Conservation (phyloP, 768 basidiomycete genomes). For the Hysterangium stoloniferum region DNA sequence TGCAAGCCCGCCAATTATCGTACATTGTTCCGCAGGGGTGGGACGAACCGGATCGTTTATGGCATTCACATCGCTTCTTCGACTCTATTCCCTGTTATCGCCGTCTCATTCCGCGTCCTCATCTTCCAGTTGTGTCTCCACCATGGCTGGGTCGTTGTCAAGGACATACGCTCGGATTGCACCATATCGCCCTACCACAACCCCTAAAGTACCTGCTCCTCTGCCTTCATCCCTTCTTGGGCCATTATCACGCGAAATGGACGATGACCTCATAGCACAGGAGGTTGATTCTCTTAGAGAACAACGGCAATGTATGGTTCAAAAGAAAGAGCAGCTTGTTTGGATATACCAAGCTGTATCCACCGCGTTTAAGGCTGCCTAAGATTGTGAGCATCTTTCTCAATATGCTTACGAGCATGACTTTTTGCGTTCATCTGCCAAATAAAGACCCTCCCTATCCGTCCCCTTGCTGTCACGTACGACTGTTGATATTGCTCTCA, state of each 20-base stretch:
- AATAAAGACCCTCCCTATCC: too few species aligned
- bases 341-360: slow-evolving; percentile 57
- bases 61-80: slow-evolving; percentile 70
- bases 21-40: slow-evolving; percentile 82
- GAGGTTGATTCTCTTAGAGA: slow-evolving; percentile 76
- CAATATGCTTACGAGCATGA: not conserved
- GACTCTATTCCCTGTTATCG: slow-evolving; percentile 40
- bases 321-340: slow-evolving; percentile 55
- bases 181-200: slow-evolving; percentile 12
- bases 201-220: slow-evolving; percentile 26
- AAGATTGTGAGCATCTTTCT: not conserved
- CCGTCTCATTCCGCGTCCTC: slow-evolving; percentile 22
- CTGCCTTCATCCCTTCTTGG: slow-evolving; percentile 45
- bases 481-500: too few species aligned
- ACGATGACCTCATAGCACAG: slow-evolving; percentile 51
- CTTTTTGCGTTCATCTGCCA: too few species aligned
- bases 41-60: slow-evolving; percentile 87
- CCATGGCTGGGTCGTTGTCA: slow-evolving; percentile 13
- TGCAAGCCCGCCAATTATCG: slow-evolving; percentile 68
- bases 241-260: slow-evolving; percentile 38
- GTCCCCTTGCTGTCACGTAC: too few species aligned
- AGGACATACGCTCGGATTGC: slow-evolving; percentile 13
- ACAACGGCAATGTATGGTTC: slow-evolving; percentile 78
- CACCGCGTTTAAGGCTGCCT: slow-evolving; percentile 10
- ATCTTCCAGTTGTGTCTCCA: slow-evolving; percentile 3